A percentile compares a stretch with the other conserved stretches of the same genome.
These are phyloP conservation scores for Coemansia sp. DNA, from an alignment of 192 early-diverging fungal species.

Conservation along the genomic window DNA sequence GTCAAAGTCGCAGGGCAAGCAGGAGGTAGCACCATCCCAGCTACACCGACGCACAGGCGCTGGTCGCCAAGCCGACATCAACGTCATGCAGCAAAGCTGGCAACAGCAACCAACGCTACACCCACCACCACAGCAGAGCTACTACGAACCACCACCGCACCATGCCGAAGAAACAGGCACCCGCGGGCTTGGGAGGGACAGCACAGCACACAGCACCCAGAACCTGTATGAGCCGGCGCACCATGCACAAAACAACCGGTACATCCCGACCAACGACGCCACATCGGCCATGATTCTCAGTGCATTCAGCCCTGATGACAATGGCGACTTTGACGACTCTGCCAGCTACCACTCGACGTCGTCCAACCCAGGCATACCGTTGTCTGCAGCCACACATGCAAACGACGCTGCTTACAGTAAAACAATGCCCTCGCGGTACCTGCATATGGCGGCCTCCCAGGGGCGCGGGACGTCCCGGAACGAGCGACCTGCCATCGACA, in stretches of 20 bases:
- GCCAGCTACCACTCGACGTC: conserved; percentile 57
- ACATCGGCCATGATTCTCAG: conserved; percentile 15
- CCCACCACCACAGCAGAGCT: neutral
- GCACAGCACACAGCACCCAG: conserved; percentile 6
- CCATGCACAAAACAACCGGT: neutral
- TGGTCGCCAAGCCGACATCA: conserved; percentile 23
- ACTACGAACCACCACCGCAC: conserved; percentile 1
- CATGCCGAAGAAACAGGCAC: neutral
- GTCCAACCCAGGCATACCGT: conserved; percentile 38
- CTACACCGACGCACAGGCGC: conserved; percentile 30
- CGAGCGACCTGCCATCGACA: conserved; percentile 20
- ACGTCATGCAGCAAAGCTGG: conserved; percentile 2
- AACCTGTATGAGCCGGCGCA: neutral
- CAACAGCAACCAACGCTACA: conserved; percentile 10
- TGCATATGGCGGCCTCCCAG: conserved; percentile 30
- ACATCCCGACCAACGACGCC: conserved; percentile 13
- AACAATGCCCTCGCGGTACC: conserved; percentile 35
- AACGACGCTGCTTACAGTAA: conserved; percentile 23
- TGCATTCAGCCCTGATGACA: conserved; percentile 26
- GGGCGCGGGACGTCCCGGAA: conserved; percentile 15
- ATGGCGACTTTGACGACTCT: conserved; percentile 52
- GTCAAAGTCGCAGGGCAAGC: conserved; percentile 21
- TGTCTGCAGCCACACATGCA: conserved; percentile 5
- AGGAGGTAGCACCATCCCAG: conserved; percentile 11
- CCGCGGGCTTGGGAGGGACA: neutral